These are phyloP conservation scores for Calycina marina DNA, from an alignment of 2,329 filamentous ascomycete genomes.

Conservation along the genomic window DNA sequence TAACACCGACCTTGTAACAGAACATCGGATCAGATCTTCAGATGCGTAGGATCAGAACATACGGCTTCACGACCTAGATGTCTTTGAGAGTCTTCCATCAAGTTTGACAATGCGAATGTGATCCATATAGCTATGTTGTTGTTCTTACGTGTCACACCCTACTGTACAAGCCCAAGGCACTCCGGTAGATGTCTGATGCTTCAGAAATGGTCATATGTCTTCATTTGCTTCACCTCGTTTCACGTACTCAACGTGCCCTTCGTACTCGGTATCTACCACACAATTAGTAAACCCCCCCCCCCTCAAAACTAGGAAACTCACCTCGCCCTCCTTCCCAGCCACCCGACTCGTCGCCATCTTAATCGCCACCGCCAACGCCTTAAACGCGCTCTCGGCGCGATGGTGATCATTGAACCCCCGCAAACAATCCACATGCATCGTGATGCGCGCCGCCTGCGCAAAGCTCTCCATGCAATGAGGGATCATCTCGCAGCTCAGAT, in stretches of 20 bases:
- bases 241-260: slow-evolving; percentile 69
- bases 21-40: no score
- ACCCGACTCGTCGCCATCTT: slow-evolving; percentile 61
- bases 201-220: no score
- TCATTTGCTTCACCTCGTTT: neutral
- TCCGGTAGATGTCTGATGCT: no score
- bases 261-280: slow-evolving; percentile 62
- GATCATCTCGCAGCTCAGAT: slow-evolving; percentile 91
- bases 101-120: no score
- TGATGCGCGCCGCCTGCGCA: slow-evolving; percentile 76
- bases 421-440: slow-evolving; percentile 88
- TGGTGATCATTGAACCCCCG: slow-evolving; percentile 92
- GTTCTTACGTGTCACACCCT: no score
- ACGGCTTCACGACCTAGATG: no score
- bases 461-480: slow-evolving; percentile 93
- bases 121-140: no score
- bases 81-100: no score
- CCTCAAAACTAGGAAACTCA: neutral
- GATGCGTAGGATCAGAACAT: no score
- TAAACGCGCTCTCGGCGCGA: slow-evolving; percentile 90
- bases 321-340: slow-evolving; percentile 68
- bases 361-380: slow-evolving; percentile 81
- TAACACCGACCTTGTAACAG: no score
- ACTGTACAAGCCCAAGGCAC: no score
- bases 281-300: neutral